phyloP scores from a whole-genome alignment of 2,329 filamentous ascomycete genomes.

The Bipolaris oryzae region DNA sequence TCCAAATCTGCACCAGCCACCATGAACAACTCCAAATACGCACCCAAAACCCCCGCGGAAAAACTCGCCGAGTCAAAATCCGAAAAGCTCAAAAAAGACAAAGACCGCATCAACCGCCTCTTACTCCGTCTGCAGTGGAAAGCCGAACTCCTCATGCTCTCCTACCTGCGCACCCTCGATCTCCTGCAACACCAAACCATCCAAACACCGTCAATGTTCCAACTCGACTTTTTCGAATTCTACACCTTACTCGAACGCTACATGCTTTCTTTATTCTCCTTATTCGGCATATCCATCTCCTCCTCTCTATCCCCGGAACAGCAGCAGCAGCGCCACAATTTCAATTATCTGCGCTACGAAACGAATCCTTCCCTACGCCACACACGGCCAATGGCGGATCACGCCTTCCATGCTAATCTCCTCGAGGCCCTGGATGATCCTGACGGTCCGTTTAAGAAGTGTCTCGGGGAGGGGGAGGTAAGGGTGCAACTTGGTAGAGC shows the following conservation, averaged over 20 bases:
- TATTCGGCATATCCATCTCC: conserved; percentile 64
- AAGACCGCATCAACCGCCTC: conserved; percentile 35
- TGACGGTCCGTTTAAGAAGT: conserved; percentile 61
- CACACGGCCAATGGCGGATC: conserved; percentile 41
- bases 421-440: conserved; percentile 65
- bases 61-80: conserved; percentile 30
- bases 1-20: background rate
- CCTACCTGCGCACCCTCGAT: conserved; percentile 38
- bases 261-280: conserved; percentile 68
- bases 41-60: conserved; percentile 39
- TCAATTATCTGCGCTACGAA: conserved; percentile 42
- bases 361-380: conserved; percentile 36
- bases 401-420: conserved; percentile 73
- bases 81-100: conserved; percentile 39
- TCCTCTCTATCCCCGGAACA: conserved; percentile 17
- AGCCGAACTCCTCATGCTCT: conserved; percentile 40
- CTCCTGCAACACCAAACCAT: conserved; percentile 16
- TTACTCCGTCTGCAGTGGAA: conserved; percentile 44
- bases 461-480: conserved; percentile 63
- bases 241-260: conserved; percentile 75
- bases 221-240: conserved; percentile 78
- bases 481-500: conserved; percentile 66
- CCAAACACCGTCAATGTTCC: conserved; percentile 64
- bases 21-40: conserved; percentile 40
- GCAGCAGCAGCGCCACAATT: conserved; percentile 23